Evolutionary conservation across 164 flowering plant genomes (phyloP).

Genomic region (Aristolochia contorta): DNA sequence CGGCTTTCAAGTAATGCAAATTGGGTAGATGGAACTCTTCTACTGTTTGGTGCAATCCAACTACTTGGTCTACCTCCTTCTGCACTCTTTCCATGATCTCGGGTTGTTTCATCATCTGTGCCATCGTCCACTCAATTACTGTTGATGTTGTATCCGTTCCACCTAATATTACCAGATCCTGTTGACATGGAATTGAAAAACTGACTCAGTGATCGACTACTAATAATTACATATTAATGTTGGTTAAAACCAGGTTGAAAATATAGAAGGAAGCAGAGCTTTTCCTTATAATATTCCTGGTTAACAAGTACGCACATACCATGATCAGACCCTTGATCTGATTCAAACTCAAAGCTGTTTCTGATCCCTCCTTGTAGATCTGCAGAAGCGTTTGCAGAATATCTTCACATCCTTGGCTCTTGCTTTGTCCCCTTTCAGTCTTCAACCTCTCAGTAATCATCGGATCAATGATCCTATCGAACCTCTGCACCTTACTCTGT

Average conservation of each 20-base stretch:
- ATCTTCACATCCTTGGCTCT: no score
- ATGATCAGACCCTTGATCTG: conserved; percentile 30
- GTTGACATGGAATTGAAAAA: no score
- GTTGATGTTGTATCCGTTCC: conserved; percentile 26
- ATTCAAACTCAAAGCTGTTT: conserved; percentile 21
- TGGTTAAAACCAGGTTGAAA: no score
- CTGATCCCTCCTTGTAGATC: conserved; percentile 18
- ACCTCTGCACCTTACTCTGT: background rate
- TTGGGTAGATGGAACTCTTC: conserved; percentile 12
- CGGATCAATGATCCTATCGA: conserved; percentile 12
- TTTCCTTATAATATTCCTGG: no score
- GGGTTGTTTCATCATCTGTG: conserved; percentile 25
- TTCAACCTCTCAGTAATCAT: conserved; percentile 15
- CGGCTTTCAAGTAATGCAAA: conserved; percentile 10
- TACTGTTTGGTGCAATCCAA: conserved; percentile 9
- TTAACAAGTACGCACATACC: no score
- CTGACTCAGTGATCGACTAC: no score
- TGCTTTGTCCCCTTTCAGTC: background rate
- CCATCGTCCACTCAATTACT: conserved; percentile 25
- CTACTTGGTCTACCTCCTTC: conserved; percentile 21
- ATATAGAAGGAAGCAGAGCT: no score
- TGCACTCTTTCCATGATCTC: conserved; percentile 18
- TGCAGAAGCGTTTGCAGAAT: conserved; percentile 35
- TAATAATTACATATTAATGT: no score
- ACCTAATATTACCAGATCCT: conserved; percentile 29